Base-by-base conservation (phyloP, 1,139 yeast species). In the Geotrichum klebahnii region DNA sequence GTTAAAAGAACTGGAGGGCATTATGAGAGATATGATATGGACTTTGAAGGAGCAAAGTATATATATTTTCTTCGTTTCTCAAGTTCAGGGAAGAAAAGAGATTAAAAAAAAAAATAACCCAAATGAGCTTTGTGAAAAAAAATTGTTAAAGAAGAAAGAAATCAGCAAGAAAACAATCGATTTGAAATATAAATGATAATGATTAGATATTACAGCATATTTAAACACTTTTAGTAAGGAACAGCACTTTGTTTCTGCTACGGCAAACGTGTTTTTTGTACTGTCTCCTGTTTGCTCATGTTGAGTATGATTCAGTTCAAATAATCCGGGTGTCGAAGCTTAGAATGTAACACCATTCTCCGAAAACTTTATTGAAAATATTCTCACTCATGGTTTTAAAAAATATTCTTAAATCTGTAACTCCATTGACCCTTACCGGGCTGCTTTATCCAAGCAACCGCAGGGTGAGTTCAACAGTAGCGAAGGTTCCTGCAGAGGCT, bases 401-500 rank as follows among this genome's bases (percentile, higher is more conserved):
- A n/a, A n/a, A n/a, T n/a, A n/a, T n/a, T n/a, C n/a, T n/a, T n/a
- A n/a, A 12, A n/a, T 29, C 9, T 24, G n/a, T 22, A 6, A 16
- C 22, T 33, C 10, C 16, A 22, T 35, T 16, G 5, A 22, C n/a
- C 20, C n/a, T 20, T 37, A 17, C 29, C 14, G 8, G 10, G 22
- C 29, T 16, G 10, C 79, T n/a, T 26, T 73, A 69, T 2, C 70
- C 73, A 29, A 82, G 67, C 26, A 81, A 54, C 41, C 90, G 66
- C 56, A 83, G 67, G 0, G 87, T 82, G 56, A 80, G 69, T 62
- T 83, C 90, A 1, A 82, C 90, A 39, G 83, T 78, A n/a, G 87
- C 86, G 71, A 83, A 83, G 0, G 90, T 83, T 8, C 85, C 84
- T 0, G 89, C 87, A 54, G 84, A 79, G 53, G 87, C 82, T 1